Conservation (phyloP, 2,329 filamentous ascomycete species). For the Fusarium sp. region DNA sequence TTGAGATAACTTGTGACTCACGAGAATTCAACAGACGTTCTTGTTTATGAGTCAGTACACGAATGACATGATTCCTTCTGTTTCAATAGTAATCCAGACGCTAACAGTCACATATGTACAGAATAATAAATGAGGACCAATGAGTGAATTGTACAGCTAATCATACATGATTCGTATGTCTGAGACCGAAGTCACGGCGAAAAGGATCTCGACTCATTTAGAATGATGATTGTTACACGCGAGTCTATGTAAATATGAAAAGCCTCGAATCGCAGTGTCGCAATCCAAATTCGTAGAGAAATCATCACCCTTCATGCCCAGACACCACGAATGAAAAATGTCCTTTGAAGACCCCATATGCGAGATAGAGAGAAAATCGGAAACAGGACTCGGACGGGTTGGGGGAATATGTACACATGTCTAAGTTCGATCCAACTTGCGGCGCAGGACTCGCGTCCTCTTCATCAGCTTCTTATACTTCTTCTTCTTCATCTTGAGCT, state of each 20-base stretch:
- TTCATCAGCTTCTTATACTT: constrained; percentile 99
- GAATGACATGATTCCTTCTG: too few relatives aligned
- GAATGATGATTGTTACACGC: constrained; percentile 51
- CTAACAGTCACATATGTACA: neutral
- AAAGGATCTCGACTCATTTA: constrained; percentile 42
- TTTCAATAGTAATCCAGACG: neutral
- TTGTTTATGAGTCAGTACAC: neutral
- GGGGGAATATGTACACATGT: constrained; percentile 46
- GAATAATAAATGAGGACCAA: constrained; percentile 10
- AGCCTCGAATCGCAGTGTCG: constrained; percentile 49
- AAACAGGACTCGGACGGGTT: constrained; percentile 39
- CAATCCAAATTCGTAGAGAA: constrained; percentile 43
- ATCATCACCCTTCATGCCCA: constrained; percentile 49
- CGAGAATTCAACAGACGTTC: neutral
- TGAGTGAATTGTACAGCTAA: constrained; percentile 44
- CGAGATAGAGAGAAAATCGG: constrained; percentile 28
- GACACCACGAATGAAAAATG: constrained; percentile 47
- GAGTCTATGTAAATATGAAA: constrained; percentile 52
- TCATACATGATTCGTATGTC: constrained; percentile 43
- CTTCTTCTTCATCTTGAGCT: constrained; percentile 99
- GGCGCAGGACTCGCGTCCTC: constrained; percentile 86
- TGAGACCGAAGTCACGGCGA: constrained; percentile 33
- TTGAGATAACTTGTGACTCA: neutral
- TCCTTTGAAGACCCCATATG: constrained; percentile 45
- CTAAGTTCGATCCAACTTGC: constrained; percentile 80